Base-by-base conservation (phyloP, 495 filamentous ascomycete genomes). In the Talaromyces thailandensis region DNA sequence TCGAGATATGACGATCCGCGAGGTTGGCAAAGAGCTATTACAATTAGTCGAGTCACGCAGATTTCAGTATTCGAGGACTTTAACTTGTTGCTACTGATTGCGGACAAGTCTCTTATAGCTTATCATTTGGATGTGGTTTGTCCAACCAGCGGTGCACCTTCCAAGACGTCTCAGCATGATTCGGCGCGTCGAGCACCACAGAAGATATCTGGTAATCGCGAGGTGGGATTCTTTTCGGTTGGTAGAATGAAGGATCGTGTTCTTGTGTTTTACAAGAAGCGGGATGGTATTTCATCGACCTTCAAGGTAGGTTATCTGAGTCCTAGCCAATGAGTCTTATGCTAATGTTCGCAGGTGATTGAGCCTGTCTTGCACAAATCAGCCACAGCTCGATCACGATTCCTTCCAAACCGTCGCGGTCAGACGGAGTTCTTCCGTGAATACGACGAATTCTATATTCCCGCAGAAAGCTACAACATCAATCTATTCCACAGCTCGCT, bases 391-490 rank as follows among this genome's bases (percentile, higher is more conserved):
- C 88, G 86, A 63, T 81, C 81, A 24, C 84, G 90, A 8, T 78
- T 96, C 43, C 88, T 87, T 66, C 81, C 84, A 29, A 76, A 83
- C 1, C 77, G 77, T 37, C 82, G 81, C 26, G 91, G 92, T 12
- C 86, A 82, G 62, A 97, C 94, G 4, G 94, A 98, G 67, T 94
- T 93, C 71, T 98, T 97, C 85, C 87, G 95, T 64, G 94, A 98
- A 68, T 99, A 90, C 68, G 94, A 96, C 75, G 93, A 97, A 60
- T 99, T 99, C 75, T 99, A 97, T 75, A 93, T 99, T 65, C 93
- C 94, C 6, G 86, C 90, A n/a, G 94, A 99, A 70, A 94, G 90
- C 69, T 96, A 88, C 73, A 88, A 88, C 26, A 90, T 99, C 68
- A 96, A 97, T 75, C 84, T 99, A 53, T 98, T 98, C 82, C 91